Evolutionary conservation across 805 yeast genomes (phyloP).

Genomic region (Saturnispora diversa): DNA sequence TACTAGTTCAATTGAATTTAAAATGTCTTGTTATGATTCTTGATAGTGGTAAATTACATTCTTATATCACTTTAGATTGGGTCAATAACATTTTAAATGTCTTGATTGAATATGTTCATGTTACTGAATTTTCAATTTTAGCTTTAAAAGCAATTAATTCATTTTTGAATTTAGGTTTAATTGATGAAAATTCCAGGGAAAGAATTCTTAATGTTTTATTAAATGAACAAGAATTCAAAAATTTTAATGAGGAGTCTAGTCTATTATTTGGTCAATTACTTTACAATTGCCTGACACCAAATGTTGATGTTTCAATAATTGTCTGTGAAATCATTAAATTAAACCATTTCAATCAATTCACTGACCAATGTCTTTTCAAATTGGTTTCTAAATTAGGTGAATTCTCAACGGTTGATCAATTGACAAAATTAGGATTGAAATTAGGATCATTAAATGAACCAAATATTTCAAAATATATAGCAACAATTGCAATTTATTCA

Average conservation of each 20-base stretch:
- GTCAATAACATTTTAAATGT: conserved; percentile 14
- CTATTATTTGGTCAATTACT: conserved; percentile 1
- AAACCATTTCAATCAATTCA: conserved; percentile 2
- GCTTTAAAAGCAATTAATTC: conserved; percentile 17
- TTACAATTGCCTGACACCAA: background rate
- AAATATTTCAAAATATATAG: conserved; percentile 25
- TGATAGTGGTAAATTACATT: conserved; percentile 8
- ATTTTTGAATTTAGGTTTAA: conserved; percentile 6
- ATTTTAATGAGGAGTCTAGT: conserved; percentile 2
- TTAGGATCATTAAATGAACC: conserved; percentile 21
- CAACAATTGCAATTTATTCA: conserved; percentile 29
- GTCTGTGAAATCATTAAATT: background rate
- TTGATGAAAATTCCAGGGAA: conserved; percentile 13
- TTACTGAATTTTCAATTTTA: conserved; percentile 18
- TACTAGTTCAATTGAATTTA: conserved; percentile 22
- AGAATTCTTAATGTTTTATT: conserved; percentile 2
- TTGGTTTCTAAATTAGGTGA: conserved; percentile 17
- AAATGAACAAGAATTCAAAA: background rate
- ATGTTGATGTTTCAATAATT: background rate
- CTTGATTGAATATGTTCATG: conserved; percentile 17
- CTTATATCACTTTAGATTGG: conserved; percentile 19
- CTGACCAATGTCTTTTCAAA: conserved; percentile 18
- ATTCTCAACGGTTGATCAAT: conserved; percentile 10
- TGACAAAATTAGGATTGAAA: conserved; percentile 15
- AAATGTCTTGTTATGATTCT: conserved; percentile 19